A percentile compares a stretch with the other conserved stretches of the same genome.
These are phyloP conservation scores for Elasticomyces elasticus DNA, from an alignment of 495 filamentous ascomycete genomes.

Conservation along the genomic window DNA sequence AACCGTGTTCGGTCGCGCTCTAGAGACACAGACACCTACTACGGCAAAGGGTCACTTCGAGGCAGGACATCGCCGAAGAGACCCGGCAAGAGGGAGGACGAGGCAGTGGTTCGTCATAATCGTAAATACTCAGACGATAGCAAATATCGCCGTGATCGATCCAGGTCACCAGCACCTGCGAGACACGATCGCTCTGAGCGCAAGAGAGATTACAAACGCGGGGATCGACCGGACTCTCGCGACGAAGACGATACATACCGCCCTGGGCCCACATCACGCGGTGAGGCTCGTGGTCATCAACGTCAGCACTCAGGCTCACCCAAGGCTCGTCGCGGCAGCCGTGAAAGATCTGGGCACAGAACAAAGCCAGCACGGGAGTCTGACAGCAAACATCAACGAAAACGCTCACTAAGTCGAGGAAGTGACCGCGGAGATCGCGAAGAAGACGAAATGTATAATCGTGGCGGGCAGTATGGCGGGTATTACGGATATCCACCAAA, in stretches of 20 bases:
- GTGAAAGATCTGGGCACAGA: background rate
- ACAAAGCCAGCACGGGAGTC: background rate
- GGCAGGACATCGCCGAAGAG: slow-evolving; percentile 13
- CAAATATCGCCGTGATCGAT: background rate
- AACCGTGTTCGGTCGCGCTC: slow-evolving; percentile 25
- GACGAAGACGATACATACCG: background rate
- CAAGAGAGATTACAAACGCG: background rate
- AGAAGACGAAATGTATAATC: slow-evolving; percentile 18
- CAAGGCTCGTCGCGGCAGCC: background rate
- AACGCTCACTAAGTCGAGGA: slow-evolving; percentile 9
- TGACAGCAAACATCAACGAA: background rate
- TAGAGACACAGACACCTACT: slow-evolving; percentile 23
- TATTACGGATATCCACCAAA: slow-evolving; percentile 36
- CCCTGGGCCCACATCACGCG: background rate
- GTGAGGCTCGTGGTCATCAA: background rate
- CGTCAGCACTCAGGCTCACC: slow-evolving; percentile 11
- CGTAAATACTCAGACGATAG: background rate
- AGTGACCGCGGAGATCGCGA: slow-evolving; percentile 8
- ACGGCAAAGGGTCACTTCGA: no score
- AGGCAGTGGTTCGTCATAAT: background rate
- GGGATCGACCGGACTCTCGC: background rate
- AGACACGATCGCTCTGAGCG: background rate
- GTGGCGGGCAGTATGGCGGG: slow-evolving; percentile 12
- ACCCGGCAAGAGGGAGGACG: slow-evolving; percentile 1
- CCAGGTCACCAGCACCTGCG: slow-evolving; percentile 1